These are phyloP conservation scores for Leishmania tarentolae DNA, from an alignment of 208 protist species.

Conservation along the genomic window DNA sequence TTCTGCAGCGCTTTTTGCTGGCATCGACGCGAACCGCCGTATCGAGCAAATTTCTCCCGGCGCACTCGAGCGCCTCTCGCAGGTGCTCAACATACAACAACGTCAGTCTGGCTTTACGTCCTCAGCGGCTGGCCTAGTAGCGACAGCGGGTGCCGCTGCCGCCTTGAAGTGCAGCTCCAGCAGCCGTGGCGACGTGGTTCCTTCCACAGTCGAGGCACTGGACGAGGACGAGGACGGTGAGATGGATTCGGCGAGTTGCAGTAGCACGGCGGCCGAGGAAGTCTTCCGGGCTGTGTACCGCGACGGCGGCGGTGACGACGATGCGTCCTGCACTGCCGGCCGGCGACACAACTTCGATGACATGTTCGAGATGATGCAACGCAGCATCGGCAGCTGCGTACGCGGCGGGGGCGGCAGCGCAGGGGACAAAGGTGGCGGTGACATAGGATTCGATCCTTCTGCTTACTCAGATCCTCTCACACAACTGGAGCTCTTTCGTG, in stretches of 20 bases:
- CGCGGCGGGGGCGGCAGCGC: background rate
- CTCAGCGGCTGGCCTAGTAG: constrained; percentile 2
- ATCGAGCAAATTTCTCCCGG: constrained; percentile 26
- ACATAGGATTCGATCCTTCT: constrained; percentile 19
- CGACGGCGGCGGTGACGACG: constrained; percentile 5
- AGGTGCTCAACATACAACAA: constrained; percentile 26
- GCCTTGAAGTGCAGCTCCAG: constrained; percentile 4
- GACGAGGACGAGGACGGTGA: constrained; percentile 26
- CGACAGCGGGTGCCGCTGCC: background rate
- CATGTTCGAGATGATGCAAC: constrained; percentile 42
- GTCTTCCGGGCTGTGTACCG: constrained; percentile 11
- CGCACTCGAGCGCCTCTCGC: constrained; percentile 29
- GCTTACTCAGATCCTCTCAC: constrained; percentile 27
- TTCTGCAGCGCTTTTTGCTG: constrained; percentile 12
- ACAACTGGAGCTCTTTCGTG: constrained; percentile 30
- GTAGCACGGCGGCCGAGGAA: constrained; percentile 17
- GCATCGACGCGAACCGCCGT: constrained; percentile 18
- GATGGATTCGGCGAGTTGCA: constrained; percentile 11
- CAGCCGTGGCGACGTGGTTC: background rate
- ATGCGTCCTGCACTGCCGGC: constrained; percentile 10
- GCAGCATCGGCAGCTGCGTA: constrained; percentile 25
- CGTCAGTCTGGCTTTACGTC: constrained; percentile 14
- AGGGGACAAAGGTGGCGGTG: constrained; percentile 9
- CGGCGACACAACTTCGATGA: constrained; percentile 30
- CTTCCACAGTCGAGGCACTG: constrained; percentile 12